Percentiles rank a stretch among this genome's conserved stretches.
These are phyloP conservation scores for Trapa incisa DNA, from an alignment of 345 rosid species.

Conservation along the genomic window DNA sequence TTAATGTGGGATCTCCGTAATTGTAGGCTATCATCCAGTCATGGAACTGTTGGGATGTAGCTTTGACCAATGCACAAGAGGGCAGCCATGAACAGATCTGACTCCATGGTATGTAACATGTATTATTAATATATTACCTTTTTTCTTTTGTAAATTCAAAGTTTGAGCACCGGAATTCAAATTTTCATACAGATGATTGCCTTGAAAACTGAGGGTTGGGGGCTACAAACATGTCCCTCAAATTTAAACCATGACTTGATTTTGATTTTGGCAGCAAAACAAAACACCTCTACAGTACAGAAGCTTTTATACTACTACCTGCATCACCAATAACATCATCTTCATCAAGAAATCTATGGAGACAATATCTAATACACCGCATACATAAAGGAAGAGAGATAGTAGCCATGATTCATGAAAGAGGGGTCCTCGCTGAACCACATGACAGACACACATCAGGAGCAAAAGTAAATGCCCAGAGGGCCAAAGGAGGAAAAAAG, in stretches of 20 bases:
- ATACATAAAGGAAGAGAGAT: conserved; percentile 31
- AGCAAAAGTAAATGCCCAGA: neutral
- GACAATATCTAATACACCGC: conserved; percentile 45
- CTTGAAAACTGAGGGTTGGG: too few species aligned
- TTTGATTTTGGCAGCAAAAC: neutral
- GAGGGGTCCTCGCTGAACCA: conserved; percentile 30
- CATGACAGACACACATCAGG: conserved; percentile 16
- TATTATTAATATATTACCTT: neutral
- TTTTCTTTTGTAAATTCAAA: too few species aligned
- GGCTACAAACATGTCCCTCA: too few species aligned
- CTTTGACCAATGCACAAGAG: conserved; percentile 11
- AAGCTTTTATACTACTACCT: conserved; percentile 14
- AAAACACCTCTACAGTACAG: conserved; percentile 24
- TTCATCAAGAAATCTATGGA: conserved; percentile 12
- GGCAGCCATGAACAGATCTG: conserved; percentile 25
- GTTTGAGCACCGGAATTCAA: too few species aligned
- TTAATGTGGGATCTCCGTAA: neutral
- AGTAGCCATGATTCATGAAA: conserved; percentile 19
- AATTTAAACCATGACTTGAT: too few species aligned
- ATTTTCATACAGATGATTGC: too few species aligned
- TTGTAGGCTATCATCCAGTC: conserved; percentile 43
- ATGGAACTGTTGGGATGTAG: conserved; percentile 46
- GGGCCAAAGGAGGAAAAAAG: conserved; percentile 6
- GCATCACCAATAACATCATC: conserved; percentile 11
- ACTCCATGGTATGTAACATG: conserved; percentile 22